Conservation (phyloP, 2,329 filamentous ascomycete species). For the Knoxdaviesia capensis region DNA sequence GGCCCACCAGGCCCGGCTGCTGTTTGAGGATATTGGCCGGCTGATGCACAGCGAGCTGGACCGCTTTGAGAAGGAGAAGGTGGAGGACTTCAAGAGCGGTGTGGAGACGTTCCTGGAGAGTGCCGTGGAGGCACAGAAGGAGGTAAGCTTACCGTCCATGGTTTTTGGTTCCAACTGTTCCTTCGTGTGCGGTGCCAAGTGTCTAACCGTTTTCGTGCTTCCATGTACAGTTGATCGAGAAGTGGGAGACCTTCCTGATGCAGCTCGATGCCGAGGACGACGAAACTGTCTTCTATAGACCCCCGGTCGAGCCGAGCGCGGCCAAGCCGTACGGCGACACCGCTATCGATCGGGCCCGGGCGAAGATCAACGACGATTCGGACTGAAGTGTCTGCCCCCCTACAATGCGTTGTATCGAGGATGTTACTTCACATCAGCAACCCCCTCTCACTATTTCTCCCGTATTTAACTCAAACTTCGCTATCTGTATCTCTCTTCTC, state of each 20-base stretch:
- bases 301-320: conserved; percentile 32
- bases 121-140: conserved; percentile 94
- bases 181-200: neutral
- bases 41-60: conserved; percentile 84
- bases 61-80: conserved; percentile 89
- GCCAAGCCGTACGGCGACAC: conserved; percentile 33
- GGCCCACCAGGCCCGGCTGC: conserved; percentile 68
- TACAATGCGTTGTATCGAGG: neutral
- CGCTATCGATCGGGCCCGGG: conserved; percentile 37
- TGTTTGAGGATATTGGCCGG: conserved; percentile 95
- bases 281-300: conserved; percentile 44
- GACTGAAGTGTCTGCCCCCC: conserved; percentile 17
- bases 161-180: neutral
- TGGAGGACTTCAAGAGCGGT: conserved; percentile 96
- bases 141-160: conserved; percentile 36
- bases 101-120: conserved; percentile 96
- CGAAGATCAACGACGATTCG: conserved; percentile 38
- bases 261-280: conserved; percentile 90
- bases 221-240: conserved; percentile 41
- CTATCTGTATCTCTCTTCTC: too few species aligned
- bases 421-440: too few species aligned
- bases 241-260: conserved; percentile 97
- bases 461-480: too few species aligned
- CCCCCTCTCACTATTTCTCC: too few species aligned
- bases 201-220: neutral